Conservation (phyloP, 2,329 filamentous ascomycete species). For the Geoglossum cookeanum region DNA sequence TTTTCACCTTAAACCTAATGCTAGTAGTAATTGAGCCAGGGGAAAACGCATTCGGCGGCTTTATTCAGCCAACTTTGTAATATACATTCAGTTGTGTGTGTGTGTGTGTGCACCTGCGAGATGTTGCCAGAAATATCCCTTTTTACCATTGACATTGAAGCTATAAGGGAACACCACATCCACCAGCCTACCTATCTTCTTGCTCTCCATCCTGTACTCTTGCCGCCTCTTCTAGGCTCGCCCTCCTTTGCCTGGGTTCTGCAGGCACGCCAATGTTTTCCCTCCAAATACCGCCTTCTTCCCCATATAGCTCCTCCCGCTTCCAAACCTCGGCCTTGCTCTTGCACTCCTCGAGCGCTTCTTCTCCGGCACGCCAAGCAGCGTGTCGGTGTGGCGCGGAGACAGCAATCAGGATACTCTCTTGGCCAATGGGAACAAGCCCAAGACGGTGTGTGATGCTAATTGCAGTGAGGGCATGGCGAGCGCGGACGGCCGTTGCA, state of each 20-base stretch:
- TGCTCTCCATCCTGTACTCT: background rate
- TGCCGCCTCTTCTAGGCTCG: background rate
- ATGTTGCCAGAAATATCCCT: background rate
- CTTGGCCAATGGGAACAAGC: slow-evolving; percentile 71
- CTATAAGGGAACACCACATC: background rate
- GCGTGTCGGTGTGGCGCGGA: slow-evolving; percentile 65
- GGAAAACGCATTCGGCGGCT: background rate
- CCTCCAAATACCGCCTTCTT: slow-evolving; percentile 62
- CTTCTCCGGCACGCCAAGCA: slow-evolving; percentile 76
- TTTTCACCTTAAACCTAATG: background rate
- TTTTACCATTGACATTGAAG: background rate
- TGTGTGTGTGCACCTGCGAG: background rate
- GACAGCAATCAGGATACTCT: slow-evolving; percentile 80
- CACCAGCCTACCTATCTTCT: background rate
- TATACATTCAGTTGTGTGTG: background rate
- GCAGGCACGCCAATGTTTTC: slow-evolving; percentile 59
- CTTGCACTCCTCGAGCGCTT: slow-evolving; percentile 76
- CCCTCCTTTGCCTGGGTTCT: slow-evolving; percentile 20
- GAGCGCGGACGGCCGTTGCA: slow-evolving; percentile 33
- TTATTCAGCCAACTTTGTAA: background rate
- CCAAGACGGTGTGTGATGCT: slow-evolving; percentile 74
- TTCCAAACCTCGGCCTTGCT: slow-evolving; percentile 89
- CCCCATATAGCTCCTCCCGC: slow-evolving; percentile 62
- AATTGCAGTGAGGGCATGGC: slow-evolving; percentile 51
- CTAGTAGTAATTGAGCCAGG: background rate